Percentiles rank a stretch among this genome's conserved stretches.
phyloP scores from a whole-genome alignment of 371 early-diverging fungal species.

The Syncephalastrum sp. region DNA sequence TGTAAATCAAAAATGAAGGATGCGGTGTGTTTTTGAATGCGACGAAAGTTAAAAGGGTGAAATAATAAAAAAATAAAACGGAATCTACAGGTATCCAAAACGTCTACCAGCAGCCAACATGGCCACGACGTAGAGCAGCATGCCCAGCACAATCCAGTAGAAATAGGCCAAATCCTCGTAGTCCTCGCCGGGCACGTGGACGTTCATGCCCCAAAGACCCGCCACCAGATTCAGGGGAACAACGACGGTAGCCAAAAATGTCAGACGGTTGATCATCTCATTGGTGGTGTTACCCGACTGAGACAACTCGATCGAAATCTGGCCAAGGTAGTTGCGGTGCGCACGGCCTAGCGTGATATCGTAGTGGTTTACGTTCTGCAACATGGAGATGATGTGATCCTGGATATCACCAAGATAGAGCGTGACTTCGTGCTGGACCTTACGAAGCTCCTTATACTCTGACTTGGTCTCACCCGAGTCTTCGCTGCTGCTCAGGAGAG shows the following conservation, averaged over 20 bases:
- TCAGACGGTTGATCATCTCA: slow-evolving; percentile 88
- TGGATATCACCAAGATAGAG: slow-evolving; percentile 92
- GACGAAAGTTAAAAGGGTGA: too few relatives aligned
- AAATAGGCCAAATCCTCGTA: slow-evolving; percentile 71
- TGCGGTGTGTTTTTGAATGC: too few relatives aligned
- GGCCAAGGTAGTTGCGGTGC: slow-evolving; percentile 94
- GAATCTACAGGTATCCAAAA: slow-evolving; percentile 11
- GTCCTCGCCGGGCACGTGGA: slow-evolving; percentile 78
- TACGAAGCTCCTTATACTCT: slow-evolving; percentile 25
- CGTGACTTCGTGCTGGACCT: slow-evolving; percentile 48
- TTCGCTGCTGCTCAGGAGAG: too few relatives aligned
- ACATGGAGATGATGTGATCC: slow-evolving; percentile 95
- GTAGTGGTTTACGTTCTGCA: slow-evolving; percentile 87
- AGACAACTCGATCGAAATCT: slow-evolving; percentile 94
- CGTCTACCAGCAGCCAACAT: slow-evolving; percentile 46
- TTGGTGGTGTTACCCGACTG: slow-evolving; percentile 91
- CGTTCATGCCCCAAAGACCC: slow-evolving; percentile 80
- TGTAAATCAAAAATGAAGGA: too few relatives aligned
- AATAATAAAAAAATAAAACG: not conserved
- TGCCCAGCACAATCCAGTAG: slow-evolving; percentile 67
- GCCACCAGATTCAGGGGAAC: slow-evolving; percentile 90
- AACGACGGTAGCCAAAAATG: slow-evolving; percentile 87
- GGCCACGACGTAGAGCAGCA: slow-evolving; percentile 40
- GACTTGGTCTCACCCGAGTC: slow-evolving; percentile 13
- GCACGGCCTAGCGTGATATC: slow-evolving; percentile 89